These are phyloP conservation scores for Diaporthe sp. DNA, from an alignment of 2,329 filamentous ascomycete genomes.

Conservation along the genomic window DNA sequence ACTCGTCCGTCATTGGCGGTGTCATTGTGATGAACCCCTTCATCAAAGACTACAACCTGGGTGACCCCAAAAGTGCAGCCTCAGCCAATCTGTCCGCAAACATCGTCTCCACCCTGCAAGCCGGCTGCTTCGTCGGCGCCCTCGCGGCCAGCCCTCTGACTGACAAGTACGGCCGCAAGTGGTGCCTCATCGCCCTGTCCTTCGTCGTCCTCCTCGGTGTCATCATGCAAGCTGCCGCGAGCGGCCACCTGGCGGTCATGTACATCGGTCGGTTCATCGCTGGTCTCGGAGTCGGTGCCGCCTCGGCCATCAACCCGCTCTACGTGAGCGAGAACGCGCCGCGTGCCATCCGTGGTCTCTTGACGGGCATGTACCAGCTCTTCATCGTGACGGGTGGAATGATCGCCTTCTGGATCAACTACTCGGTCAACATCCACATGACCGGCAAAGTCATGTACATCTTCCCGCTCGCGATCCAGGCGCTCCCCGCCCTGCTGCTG, in stretches of 20 bases:
- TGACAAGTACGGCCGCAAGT: slow-evolving; percentile 66
- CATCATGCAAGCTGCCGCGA: slow-evolving; percentile 70
- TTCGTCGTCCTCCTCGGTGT: slow-evolving; percentile 69
- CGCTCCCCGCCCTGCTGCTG: slow-evolving; percentile 71
- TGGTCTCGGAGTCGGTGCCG: slow-evolving; percentile 58
- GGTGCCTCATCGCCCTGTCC: slow-evolving; percentile 65
- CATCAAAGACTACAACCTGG: slow-evolving; percentile 61
- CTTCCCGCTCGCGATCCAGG: slow-evolving; percentile 73
- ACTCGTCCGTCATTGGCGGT: slow-evolving; percentile 36
- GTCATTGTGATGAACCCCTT: slow-evolving; percentile 37
- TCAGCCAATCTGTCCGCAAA: slow-evolving; percentile 71
- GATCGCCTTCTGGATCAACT: slow-evolving; percentile 65
- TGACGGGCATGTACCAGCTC: slow-evolving; percentile 60
- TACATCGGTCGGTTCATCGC: slow-evolving; percentile 71
- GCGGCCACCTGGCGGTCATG: slow-evolving; percentile 69
- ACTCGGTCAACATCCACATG: slow-evolving; percentile 27
- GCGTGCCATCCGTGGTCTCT: slow-evolving; percentile 57
- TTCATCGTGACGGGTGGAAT: slow-evolving; percentile 59
- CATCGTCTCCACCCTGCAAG: slow-evolving; percentile 70
- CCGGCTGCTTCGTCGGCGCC: slow-evolving; percentile 56
- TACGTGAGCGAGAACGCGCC: slow-evolving; percentile 61
- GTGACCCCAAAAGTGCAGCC: slow-evolving; percentile 53
- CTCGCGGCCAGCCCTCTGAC: slow-evolving; percentile 63
- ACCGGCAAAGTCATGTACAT: slow-evolving; percentile 60
- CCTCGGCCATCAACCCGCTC: slow-evolving; percentile 57